phyloP scores from a whole-genome alignment of 148 eudicot genomes.

The Camellia granthamiana region DNA sequence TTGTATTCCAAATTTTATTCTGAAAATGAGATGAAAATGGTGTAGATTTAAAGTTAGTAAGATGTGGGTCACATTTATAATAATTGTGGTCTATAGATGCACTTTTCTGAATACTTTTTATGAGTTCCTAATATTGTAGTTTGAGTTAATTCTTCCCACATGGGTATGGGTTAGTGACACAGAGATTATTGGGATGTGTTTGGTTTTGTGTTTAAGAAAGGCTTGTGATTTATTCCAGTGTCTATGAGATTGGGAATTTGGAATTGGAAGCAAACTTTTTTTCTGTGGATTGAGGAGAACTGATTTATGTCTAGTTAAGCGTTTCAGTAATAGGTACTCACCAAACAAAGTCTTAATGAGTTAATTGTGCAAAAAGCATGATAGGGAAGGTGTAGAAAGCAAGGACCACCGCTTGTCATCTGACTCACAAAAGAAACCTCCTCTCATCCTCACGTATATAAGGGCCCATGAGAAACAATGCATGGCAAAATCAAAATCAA shows the following conservation, averaged over 20 bases:
- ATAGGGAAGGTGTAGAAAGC: constrained; percentile 14
- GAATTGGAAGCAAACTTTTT: background rate
- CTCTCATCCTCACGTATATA: constrained; percentile 21
- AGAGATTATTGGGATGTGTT: background rate
- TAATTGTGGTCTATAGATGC: too few species aligned
- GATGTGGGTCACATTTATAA: too few species aligned
- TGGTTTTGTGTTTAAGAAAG: background rate
- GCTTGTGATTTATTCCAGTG: background rate
- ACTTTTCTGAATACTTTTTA: too few species aligned
- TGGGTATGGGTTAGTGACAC: too few species aligned
- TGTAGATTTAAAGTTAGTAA: too few species aligned
- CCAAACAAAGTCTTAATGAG: constrained; percentile 12
- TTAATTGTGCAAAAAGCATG: constrained; percentile 25
- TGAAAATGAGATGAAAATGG: too few species aligned
- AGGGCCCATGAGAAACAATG: constrained; percentile 22
- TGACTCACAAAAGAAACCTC: constrained; percentile 3
- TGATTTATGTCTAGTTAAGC: background rate
- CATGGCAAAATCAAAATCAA: constrained; percentile 22
- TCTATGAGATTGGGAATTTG: background rate
- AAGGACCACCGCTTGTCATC: background rate
- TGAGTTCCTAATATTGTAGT: too few species aligned
- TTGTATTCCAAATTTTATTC: too few species aligned
- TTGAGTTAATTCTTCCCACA: too few species aligned
- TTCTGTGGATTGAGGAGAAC: background rate
- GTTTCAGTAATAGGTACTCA: background rate